Evolutionary conservation across 2,329 filamentous ascomycete genomes (phyloP).

Genomic region (Rhynchosporium secalis): DNA sequence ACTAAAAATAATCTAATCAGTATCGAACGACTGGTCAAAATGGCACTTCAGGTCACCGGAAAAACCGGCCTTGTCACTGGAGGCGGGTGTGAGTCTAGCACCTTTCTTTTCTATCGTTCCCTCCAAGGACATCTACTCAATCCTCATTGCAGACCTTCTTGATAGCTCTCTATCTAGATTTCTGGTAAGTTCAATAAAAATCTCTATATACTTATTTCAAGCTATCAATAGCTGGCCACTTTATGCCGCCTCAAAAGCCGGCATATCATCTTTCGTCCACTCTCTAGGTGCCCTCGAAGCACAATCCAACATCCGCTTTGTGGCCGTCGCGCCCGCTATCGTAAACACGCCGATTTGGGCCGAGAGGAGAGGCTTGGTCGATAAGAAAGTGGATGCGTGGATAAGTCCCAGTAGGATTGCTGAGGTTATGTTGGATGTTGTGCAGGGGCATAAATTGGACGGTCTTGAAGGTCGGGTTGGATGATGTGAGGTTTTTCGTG

Average conservation of each 20-base stretch:
- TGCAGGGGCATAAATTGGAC: constrained; percentile 42
- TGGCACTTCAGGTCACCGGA: constrained; percentile 26
- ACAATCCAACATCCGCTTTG: constrained; percentile 41
- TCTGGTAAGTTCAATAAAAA: too few species aligned
- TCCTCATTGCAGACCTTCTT: too few species aligned
- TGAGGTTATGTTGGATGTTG: constrained; percentile 44
- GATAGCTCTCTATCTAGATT: too few species aligned
- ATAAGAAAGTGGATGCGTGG: constrained; percentile 42
- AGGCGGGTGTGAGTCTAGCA: constrained; percentile 21
- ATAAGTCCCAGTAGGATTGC: constrained; percentile 45
- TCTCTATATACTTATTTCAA: too few species aligned
- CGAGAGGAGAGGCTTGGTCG: constrained; percentile 22
- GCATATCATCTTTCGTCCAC: constrained; percentile 46
- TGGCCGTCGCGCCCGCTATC: constrained; percentile 46
- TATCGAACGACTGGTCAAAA: constrained; percentile 2
- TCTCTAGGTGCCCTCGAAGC: constrained; percentile 39
- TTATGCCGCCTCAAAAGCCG: constrained; percentile 50
- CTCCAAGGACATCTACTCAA: background rate
- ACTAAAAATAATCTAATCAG: too few species aligned
- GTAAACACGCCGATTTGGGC: constrained; percentile 37
- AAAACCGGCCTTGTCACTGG: constrained; percentile 34
- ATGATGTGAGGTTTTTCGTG: constrained; percentile 40
- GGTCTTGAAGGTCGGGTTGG: constrained; percentile 45
- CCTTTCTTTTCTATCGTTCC: background rate
- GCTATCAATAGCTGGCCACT: constrained; percentile 49